These are phyloP conservation scores for Aphanoascus verrucosus DNA, from an alignment of 2,329 filamentous ascomycete genomes.

Conservation along the genomic window DNA sequence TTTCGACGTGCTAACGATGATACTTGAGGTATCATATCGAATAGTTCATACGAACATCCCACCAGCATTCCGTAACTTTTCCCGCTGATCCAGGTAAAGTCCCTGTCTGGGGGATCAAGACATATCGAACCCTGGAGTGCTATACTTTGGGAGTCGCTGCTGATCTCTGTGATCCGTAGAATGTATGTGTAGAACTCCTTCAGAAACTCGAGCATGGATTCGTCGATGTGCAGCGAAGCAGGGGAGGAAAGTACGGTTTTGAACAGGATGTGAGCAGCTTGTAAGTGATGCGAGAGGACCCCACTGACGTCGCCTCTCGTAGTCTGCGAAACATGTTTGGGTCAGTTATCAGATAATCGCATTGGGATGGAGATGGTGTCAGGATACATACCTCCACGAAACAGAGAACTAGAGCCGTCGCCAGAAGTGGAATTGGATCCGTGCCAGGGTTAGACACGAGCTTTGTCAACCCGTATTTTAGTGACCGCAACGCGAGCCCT, in stretches of 20 bases:
- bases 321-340: background rate
- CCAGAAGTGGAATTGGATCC: constrained; percentile 10
- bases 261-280: constrained; percentile 11
- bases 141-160: constrained; percentile 7
- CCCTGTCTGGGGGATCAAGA: background rate
- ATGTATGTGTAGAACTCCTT: constrained; percentile 14
- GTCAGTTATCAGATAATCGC: background rate
- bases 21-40: constrained; percentile 13
- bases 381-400: constrained; percentile 10
- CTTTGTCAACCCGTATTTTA: constrained; percentile 12
- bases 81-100: constrained; percentile 8
- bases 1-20: constrained; percentile 9
- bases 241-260: constrained; percentile 7
- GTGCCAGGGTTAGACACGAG: constrained; percentile 6
- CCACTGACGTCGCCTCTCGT: constrained; percentile 8
- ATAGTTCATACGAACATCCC: constrained; percentile 12
- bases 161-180: constrained; percentile 11
- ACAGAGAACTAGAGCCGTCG: constrained; percentile 12
- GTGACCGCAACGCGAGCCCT: constrained; percentile 9
- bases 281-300: constrained; percentile 12
- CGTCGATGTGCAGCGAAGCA: constrained; percentile 6
- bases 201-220: constrained; percentile 11
- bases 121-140: background rate
- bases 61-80: constrained; percentile 12
- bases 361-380: background rate